phyloP scores from a whole-genome alignment of 208 protist species.

The Trypanosoma mega region DNA sequence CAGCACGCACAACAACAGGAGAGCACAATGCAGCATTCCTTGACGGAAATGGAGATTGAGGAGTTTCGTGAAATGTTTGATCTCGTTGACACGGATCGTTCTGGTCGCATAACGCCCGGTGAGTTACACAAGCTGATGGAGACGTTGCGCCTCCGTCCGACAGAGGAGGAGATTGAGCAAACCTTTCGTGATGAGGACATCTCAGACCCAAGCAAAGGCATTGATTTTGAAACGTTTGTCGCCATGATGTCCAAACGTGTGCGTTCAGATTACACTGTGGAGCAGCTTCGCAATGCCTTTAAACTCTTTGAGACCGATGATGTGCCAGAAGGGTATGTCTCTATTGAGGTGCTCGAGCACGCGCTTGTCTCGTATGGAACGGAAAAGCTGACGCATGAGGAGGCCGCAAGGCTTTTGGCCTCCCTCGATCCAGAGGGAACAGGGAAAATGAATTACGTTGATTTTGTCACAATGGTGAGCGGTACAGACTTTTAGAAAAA shows the following conservation, averaged over 20 bases:
- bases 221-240: conserved; percentile 90
- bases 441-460: conserved; percentile 87
- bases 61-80: conserved; percentile 94
- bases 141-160: conserved; percentile 79
- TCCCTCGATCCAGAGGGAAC: conserved; percentile 80
- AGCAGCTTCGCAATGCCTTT: conserved; percentile 88
- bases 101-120: conserved; percentile 61
- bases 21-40: conserved; percentile 11
- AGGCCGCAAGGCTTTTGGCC: conserved; percentile 72
- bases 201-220: conserved; percentile 28
- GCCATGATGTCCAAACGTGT: conserved; percentile 84
- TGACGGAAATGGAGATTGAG: conserved; percentile 66
- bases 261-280: conserved; percentile 81
- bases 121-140: conserved; percentile 89
- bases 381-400: conserved; percentile 79
- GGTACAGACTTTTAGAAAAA: conserved; percentile 14
- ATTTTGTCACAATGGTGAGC: conserved; percentile 85
- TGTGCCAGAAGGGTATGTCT: conserved; percentile 74
- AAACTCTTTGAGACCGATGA: conserved; percentile 91
- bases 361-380: conserved; percentile 88
- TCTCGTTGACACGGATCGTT: conserved; percentile 83
- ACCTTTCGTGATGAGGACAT: conserved; percentile 70
- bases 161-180: conserved; percentile 82
- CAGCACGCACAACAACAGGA: neutral
- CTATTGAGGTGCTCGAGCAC: conserved; percentile 81